phyloP scores from a whole-genome alignment of 179 eudicot genomes.

The Camellia oleifera region DNA sequence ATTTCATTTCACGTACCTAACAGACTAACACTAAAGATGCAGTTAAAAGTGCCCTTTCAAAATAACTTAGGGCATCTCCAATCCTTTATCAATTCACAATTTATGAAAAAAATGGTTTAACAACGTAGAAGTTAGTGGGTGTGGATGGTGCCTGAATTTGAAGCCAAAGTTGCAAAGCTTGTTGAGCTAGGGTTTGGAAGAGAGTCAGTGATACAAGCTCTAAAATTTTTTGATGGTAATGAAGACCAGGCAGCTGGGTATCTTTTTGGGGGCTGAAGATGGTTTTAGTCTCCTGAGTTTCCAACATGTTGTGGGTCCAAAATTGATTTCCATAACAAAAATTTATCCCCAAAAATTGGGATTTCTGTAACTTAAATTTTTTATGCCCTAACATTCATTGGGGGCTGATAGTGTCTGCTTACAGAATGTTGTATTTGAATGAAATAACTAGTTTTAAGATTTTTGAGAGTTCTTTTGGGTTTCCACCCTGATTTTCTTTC shows the following conservation, averaged over 20 bases:
- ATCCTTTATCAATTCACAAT: no score
- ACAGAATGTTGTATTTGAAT: no score
- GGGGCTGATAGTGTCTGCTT: no score
- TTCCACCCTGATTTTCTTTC: no score
- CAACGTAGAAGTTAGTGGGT: no score
- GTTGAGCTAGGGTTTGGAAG: slow-evolving; percentile 86
- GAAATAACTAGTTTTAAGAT: no score
- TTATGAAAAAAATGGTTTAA: no score
- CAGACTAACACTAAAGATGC: no score
- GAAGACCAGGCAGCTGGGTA: slow-evolving; percentile 85
- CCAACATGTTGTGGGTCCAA: not conserved
- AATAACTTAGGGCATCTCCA: no score
- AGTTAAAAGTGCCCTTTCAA: no score
- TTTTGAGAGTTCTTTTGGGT: no score
- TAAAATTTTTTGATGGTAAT: slow-evolving; percentile 62
- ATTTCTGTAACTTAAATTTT: not conserved
- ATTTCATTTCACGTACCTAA: no score
- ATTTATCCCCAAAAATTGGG: not conserved
- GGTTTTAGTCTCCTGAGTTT: not conserved
- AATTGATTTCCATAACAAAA: slow-evolving; percentile 5
- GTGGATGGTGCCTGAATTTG: slow-evolving; percentile 45
- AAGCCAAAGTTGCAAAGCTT: slow-evolving; percentile 79
- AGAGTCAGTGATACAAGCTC: slow-evolving; percentile 67
- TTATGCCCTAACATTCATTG: not conserved
- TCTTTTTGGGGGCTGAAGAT: slow-evolving; percentile 68